Conservation (phyloP, 2,329 filamentous ascomycete genomes). For the Pseudocercospora vitis region DNA sequence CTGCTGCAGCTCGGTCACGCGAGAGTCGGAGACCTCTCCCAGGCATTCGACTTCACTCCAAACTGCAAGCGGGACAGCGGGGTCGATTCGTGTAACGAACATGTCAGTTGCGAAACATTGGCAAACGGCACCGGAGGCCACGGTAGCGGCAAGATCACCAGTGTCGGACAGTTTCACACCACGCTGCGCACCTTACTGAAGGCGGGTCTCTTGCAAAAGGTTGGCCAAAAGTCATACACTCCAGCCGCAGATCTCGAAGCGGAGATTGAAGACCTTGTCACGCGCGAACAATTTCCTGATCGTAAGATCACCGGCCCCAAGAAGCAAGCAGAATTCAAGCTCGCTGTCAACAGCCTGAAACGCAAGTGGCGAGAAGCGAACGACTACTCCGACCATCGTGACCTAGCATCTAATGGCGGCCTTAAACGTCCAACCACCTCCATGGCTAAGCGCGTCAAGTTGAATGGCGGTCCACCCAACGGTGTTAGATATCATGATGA, state of each 20-base stretch:
- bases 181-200: constrained; percentile 56
- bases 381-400: constrained; percentile 34
- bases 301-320: constrained; percentile 61
- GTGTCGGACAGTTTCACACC: constrained; percentile 43
- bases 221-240: constrained; percentile 51
- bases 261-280: constrained; percentile 65
- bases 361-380: constrained; percentile 51
- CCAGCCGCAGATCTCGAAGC: constrained; percentile 57
- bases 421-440: constrained; percentile 29
- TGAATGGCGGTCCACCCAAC: constrained; percentile 36
- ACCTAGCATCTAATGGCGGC: constrained; percentile 29
- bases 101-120: constrained; percentile 26
- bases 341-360: constrained; percentile 58
- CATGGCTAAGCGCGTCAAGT: constrained; percentile 36
- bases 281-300: constrained; percentile 54
- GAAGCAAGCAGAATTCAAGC: constrained; percentile 62
- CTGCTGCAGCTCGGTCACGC: constrained; percentile 77
- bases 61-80: constrained; percentile 35
- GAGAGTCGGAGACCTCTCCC: constrained; percentile 67
- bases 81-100: constrained; percentile 27
- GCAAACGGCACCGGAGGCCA: constrained; percentile 18
- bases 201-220: constrained; percentile 66
- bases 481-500: constrained; percentile 29
- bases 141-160: constrained; percentile 35
- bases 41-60: constrained; percentile 55